Percentiles rank a stretch among this genome's conserved stretches.
phyloP scores from a whole-genome alignment of 306 rosid species.

The Glycine soja region DNA sequence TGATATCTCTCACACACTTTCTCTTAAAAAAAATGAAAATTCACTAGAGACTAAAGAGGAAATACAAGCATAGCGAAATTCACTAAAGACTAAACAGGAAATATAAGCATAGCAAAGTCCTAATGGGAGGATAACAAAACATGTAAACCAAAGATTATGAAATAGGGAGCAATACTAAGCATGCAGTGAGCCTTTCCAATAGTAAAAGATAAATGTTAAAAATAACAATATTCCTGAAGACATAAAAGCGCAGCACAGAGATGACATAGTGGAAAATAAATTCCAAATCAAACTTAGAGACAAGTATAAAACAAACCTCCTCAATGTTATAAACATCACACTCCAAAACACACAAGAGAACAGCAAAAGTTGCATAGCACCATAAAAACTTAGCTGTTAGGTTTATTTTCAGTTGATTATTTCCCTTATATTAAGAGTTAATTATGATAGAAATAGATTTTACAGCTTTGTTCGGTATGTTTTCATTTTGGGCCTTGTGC shows the following conservation, averaged over 20 bases:
- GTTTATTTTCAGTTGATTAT: not conserved
- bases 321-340: not conserved
- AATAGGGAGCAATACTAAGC: too few relatives aligned
- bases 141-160: not conserved
- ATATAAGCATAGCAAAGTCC: not conserved
- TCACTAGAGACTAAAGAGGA: slow-evolving; percentile 19
- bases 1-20: not conserved
- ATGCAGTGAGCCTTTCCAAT: too few relatives aligned
- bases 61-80: not conserved
- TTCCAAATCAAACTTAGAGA: too few relatives aligned
- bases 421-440: not conserved
- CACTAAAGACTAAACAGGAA: slow-evolving; percentile 23
- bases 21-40: not conserved
- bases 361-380: slow-evolving; percentile 16
- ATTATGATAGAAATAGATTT: not conserved
- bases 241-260: too few relatives aligned
- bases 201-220: too few relatives aligned
- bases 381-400: not conserved
- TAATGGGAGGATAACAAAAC: slow-evolving; percentile 18
- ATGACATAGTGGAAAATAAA: too few relatives aligned
- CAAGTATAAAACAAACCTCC: not conserved
- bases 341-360: not conserved
- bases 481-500: not conserved
- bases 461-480: not conserved
- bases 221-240: too few relatives aligned